Evolutionary conservation across 148 eudicot genomes (phyloP).

Genomic region (Chenopodium berlandieri): DNA sequence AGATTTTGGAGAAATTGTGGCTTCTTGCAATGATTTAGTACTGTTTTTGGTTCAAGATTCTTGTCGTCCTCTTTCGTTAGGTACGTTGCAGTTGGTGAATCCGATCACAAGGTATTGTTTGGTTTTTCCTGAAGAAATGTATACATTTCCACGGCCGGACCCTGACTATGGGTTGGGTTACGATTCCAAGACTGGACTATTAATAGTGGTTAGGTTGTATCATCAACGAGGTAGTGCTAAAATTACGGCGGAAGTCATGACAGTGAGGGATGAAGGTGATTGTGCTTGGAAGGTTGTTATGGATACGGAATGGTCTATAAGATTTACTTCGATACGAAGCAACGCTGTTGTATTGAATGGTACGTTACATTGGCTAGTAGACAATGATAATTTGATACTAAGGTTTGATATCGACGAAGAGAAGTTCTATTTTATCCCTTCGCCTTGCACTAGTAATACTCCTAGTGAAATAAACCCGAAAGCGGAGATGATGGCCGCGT

Average conservation of each 20-base stretch:
- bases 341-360: not conserved
- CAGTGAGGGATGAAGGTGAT: not conserved
- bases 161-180: not conserved
- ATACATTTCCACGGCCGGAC: not conserved
- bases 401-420: not conserved
- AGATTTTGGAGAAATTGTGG: not conserved
- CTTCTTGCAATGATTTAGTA: not conserved
- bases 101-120: not conserved
- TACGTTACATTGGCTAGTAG: slow-evolving; percentile 5
- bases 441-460: too few species aligned
- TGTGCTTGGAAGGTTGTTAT: not conserved
- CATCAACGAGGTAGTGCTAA: not conserved
- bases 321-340: not conserved
- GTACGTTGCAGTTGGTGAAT: not conserved
- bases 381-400: not conserved
- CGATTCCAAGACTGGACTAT: not conserved
- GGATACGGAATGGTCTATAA: not conserved
- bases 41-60: not conserved
- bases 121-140: too few species aligned
- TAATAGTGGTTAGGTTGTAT: not conserved
- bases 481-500: not conserved
- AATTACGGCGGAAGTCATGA: not conserved
- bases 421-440: not conserved
- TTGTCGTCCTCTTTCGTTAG: not conserved
- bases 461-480: not conserved